phyloP scores from a whole-genome alignment of 140 eudicot genomes.

The Anethum foeniculum region DNA sequence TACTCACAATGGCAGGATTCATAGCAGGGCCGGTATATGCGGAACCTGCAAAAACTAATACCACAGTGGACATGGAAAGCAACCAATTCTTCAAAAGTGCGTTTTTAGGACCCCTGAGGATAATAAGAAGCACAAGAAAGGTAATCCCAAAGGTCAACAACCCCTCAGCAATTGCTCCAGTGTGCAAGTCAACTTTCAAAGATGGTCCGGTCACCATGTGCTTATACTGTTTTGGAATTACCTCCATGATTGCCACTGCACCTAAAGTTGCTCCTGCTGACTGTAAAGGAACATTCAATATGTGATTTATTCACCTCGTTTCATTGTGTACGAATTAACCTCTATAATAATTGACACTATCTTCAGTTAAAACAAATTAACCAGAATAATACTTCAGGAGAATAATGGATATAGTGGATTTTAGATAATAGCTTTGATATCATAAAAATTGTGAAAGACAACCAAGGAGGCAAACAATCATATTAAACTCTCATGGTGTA shows the following conservation, averaged over 20 bases:
- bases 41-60: conserved; percentile 45
- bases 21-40: conserved; percentile 75
- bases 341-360: background rate
- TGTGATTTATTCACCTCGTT: background rate
- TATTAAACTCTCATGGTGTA: background rate
- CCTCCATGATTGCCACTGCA: conserved; percentile 37
- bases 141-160: conserved; percentile 51
- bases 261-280: conserved; percentile 62
- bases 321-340: background rate
- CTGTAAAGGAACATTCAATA: conserved; percentile 22
- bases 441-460: background rate
- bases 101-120: conserved; percentile 53
- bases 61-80: conserved; percentile 57
- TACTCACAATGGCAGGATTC: conserved; percentile 74
- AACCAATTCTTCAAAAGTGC: conserved; percentile 46
- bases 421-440: background rate
- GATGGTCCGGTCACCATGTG: conserved; percentile 57
- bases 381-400: background rate
- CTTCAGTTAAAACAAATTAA: background rate
- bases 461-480: background rate
- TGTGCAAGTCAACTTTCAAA: conserved; percentile 52
- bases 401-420: background rate
- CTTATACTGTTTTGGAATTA: conserved; percentile 52
- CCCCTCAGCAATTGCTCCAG: conserved; percentile 65
- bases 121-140: conserved; percentile 41